These are phyloP conservation scores for Cystobasidium pallidum DNA, from an alignment of 1,284 basidiomycete genomes.

Conservation along the genomic window DNA sequence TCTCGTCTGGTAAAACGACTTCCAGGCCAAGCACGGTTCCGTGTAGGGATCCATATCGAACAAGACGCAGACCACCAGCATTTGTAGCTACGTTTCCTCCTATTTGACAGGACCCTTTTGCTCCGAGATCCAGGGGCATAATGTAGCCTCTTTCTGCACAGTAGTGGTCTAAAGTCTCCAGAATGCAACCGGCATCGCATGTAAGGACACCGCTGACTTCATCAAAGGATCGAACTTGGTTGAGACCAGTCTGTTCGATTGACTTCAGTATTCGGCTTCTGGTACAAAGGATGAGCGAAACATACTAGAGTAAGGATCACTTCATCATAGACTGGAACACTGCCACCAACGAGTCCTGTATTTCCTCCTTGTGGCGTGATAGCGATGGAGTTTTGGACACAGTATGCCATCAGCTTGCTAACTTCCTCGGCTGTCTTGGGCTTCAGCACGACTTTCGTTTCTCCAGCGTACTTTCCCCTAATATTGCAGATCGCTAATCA, in stretches of 20 bases:
- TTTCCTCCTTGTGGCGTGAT: conserved; percentile 98
- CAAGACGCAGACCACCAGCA: conserved; percentile 88
- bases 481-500: neutral
- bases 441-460: conserved; percentile 80
- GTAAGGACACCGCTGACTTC: conserved; percentile 73
- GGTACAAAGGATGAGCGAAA: too few species aligned
- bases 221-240: conserved; percentile 86
- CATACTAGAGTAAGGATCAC: conserved; percentile 73
- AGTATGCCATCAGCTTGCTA: conserved; percentile 77
- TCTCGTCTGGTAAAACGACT: conserved; percentile 86
- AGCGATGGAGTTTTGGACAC: conserved; percentile 74
- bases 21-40: conserved; percentile 96
- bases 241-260: conserved; percentile 66
- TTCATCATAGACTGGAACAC: conserved; percentile 88
- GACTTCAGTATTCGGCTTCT: too few species aligned
- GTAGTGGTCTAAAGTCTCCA: conserved; percentile 87
- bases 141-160: conserved; percentile 88
- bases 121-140: conserved; percentile 96
- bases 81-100: conserved; percentile 98
- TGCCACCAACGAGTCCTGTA: conserved; percentile 95
- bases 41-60: conserved; percentile 94
- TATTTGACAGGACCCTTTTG: conserved; percentile 99
- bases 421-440: conserved; percentile 88
- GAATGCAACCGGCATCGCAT: conserved; percentile 84
- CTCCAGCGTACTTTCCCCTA: conserved; percentile 80